phyloP scores from a whole-genome alignment of 495 filamentous ascomycete species.

The Beverwykella pulmonaria region DNA sequence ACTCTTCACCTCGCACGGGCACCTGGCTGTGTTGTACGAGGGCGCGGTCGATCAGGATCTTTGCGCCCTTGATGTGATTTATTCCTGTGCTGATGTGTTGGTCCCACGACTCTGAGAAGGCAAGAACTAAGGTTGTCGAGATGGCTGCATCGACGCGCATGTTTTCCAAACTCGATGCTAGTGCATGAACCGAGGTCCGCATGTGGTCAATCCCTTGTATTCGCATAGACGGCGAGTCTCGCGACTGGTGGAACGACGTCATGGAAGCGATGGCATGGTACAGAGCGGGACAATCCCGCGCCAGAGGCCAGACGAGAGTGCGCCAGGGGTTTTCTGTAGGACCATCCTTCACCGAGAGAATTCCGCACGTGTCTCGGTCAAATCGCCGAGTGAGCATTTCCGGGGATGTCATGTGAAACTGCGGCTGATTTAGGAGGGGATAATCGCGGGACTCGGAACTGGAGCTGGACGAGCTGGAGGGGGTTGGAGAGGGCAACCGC shows the following conservation, averaged over 20 bases:
- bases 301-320: constrained; percentile 72
- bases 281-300: constrained; percentile 66
- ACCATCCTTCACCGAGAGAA: constrained; percentile 75
- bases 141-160: constrained; percentile 69
- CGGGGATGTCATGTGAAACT: constrained; percentile 53
- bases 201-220: constrained; percentile 74
- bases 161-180: constrained; percentile 61
- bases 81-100: constrained; percentile 74
- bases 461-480: constrained; percentile 36
- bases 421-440: constrained; percentile 43
- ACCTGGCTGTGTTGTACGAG: constrained; percentile 50
- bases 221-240: constrained; percentile 58
- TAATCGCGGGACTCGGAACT: constrained; percentile 35
- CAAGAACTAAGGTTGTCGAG: constrained; percentile 72
- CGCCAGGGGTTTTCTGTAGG: constrained; percentile 77
- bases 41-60: constrained; percentile 63
- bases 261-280: constrained; percentile 75
- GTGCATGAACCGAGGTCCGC: constrained; percentile 62
- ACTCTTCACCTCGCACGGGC: constrained; percentile 47
- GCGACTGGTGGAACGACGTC: constrained; percentile 74
- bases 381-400: constrained; percentile 71
- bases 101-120: constrained; percentile 80
- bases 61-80: constrained; percentile 71
- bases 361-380: constrained; percentile 72
- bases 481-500: constrained; percentile 30